Conservation (phyloP, 345 rosid species). For the Populus davidiana region DNA sequence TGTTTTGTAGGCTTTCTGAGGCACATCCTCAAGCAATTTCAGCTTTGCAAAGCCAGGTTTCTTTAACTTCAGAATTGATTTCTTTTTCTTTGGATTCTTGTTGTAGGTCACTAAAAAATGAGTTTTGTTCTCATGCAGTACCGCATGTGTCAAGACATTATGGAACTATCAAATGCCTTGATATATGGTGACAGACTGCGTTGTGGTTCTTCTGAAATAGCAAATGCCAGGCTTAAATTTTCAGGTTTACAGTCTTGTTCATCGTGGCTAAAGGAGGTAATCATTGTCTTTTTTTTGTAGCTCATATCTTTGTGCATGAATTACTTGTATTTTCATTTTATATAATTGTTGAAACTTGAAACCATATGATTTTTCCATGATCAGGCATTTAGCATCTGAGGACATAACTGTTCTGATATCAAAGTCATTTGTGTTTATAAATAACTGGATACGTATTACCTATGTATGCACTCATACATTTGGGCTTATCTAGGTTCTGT, state of each 20-base stretch:
- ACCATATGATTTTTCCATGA: no score
- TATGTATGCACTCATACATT: no score
- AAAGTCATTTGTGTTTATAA: no score
- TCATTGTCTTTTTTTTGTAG: background rate
- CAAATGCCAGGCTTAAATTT: constrained; percentile 60
- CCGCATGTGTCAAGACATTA: constrained; percentile 89
- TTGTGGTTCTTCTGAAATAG: constrained; percentile 86
- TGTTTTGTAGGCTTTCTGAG: constrained; percentile 95
- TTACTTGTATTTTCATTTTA: no score
- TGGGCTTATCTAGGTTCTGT: no score
- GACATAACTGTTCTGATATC: no score
- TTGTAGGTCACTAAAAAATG: constrained; percentile 17
- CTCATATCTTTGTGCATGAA: background rate
- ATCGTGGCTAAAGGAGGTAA: constrained; percentile 72
- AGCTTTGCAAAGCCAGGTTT: constrained; percentile 93
- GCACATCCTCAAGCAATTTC: constrained; percentile 98
- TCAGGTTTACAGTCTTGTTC: constrained; percentile 42
- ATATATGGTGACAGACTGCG: constrained; percentile 83
- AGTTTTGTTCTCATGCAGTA: constrained; percentile 52
- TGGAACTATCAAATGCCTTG: constrained; percentile 90
- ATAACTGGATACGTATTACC: no score
- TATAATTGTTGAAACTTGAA: no score
- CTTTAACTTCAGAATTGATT: constrained; percentile 9
- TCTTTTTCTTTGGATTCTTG: constrained; percentile 4
- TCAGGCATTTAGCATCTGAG: no score